These are phyloP conservation scores for Pelargonium fulgidum DNA, from an alignment of 441 rosid genomes.

Conservation along the genomic window DNA sequence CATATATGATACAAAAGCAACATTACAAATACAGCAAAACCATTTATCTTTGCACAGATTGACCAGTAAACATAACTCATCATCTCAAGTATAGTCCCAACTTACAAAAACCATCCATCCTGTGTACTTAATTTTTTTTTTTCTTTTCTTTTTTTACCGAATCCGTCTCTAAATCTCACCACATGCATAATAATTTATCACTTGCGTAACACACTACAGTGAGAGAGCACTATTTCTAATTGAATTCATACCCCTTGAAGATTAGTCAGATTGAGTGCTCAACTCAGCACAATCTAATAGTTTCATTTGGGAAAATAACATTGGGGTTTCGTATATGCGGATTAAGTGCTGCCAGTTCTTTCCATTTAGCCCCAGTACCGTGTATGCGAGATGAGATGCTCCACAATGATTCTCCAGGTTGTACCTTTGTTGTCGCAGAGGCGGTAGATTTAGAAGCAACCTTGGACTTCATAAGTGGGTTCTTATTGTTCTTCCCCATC, in stretches of 20 bases:
- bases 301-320: conserved; percentile 36
- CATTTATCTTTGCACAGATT: conserved; percentile 1
- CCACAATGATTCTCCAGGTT: conserved; percentile 68
- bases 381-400: conserved; percentile 60
- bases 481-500: conserved; percentile 79
- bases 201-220: neutral
- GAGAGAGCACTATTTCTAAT: neutral
- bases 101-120: neutral
- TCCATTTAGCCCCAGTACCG: conserved; percentile 57
- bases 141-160: no score
- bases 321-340: conserved; percentile 46
- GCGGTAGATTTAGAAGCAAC: conserved; percentile 31
- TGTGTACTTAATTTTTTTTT: neutral
- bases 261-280: conserved; percentile 10
- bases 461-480: conserved; percentile 52
- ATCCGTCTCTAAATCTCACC: neutral
- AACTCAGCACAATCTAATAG: conserved; percentile 27
- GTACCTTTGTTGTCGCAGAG: conserved; percentile 37
- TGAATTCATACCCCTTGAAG: neutral
- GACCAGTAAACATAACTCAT: neutral
- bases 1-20: neutral
- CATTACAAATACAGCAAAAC: neutral
- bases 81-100: neutral
- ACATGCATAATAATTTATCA: neutral
- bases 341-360: conserved; percentile 40